Evolutionary conservation across 148 eudicot species (phyloP), one percentile per base, ranked within the genome.

Genomic region (Hydrangea macrophylla): DNA sequence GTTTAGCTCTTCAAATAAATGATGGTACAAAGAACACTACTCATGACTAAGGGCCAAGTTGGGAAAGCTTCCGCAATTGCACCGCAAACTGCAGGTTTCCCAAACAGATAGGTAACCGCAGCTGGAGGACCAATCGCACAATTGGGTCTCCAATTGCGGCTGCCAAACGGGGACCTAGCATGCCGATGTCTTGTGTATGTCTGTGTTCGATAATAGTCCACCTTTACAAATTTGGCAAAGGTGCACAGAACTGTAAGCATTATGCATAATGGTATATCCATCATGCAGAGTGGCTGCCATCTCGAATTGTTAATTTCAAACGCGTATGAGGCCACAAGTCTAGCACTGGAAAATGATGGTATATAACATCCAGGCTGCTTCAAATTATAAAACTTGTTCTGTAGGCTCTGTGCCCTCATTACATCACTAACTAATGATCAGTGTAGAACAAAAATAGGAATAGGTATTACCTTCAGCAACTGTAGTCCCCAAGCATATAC

Each of bases 401-500:
- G 18, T 37, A 37, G n/a, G n/a, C n/a, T n/a, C n/a, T n/a, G n/a
- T n/a, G n/a, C n/a, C n/a, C n/a, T n/a, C n/a, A n/a, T 33, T 25
- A 26, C 1, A 32, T n/a, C 27, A 55, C 60, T 55, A 18, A 25
- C 6, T 26, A 1, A 67, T 66, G 37, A 24, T n/a, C 35, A 36
- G 10, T 18, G 27, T 10, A 24, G 24, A 62, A 39, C 68, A 69
- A 31, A 31, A 71, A 11, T 32, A 53, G 2, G 30, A 70, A 56
- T 35, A 55, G 51, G 24, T 78, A 45, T 22, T 82, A 91, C 99
- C 93, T 81, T 75, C 63, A 57, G 64, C 36, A 69, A 69, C 44
- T 30, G 70, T 24, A 32, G 76, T 67, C 56, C 66, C 81, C 70
- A 90, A 76, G 75, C 88, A 84, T 74, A 94, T 81, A 59, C 88